phyloP scores from a whole-genome alignment of 805 yeast genomes.

The Hanseniaspora pseudoguilliermondii region DNA sequence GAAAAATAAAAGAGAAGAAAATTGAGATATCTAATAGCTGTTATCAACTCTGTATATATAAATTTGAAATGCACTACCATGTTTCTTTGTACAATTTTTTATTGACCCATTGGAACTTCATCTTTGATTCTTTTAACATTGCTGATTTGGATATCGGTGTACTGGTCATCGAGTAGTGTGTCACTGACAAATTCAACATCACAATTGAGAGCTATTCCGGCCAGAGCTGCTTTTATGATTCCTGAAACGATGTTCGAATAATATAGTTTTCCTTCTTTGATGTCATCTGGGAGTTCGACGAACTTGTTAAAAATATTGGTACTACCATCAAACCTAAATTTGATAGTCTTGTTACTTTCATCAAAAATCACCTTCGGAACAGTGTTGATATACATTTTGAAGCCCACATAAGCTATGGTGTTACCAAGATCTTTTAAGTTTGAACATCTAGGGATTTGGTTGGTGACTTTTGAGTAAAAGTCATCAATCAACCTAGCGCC shows the following conservation, averaged over 20 bases:
- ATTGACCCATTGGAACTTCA: slow-evolving; percentile 96
- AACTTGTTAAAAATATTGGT: slow-evolving; percentile 81
- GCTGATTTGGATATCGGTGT: slow-evolving; percentile 66
- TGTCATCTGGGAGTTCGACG: slow-evolving; percentile 80
- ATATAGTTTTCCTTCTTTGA: slow-evolving; percentile 54
- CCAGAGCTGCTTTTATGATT: slow-evolving; percentile 78
- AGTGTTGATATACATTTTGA: slow-evolving; percentile 75
- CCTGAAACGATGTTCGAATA: slow-evolving; percentile 85
- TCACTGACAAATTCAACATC: slow-evolving; percentile 73
- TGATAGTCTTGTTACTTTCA: background rate
- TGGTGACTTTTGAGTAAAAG: slow-evolving; percentile 54
- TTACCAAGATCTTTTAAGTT: slow-evolving; percentile 79
- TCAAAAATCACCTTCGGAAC: slow-evolving; percentile 39
- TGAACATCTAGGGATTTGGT: slow-evolving; percentile 73
- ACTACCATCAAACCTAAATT: slow-evolving; percentile 4
- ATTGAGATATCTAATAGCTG: background rate
- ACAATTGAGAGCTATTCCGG: slow-evolving; percentile 90
- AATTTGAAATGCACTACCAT: background rate
- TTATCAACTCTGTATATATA: background rate
- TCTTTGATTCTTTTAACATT: slow-evolving; percentile 67
- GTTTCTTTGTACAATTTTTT: slow-evolving; percentile 21
- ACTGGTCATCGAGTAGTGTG: slow-evolving; percentile 65
- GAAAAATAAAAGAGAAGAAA: slow-evolving; percentile 6
- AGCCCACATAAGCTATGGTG: slow-evolving; percentile 71
- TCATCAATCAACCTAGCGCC: slow-evolving; percentile 88